Conservation (phyloP, 2,329 filamentous ascomycete genomes). For the Penicillium corylophilum region DNA sequence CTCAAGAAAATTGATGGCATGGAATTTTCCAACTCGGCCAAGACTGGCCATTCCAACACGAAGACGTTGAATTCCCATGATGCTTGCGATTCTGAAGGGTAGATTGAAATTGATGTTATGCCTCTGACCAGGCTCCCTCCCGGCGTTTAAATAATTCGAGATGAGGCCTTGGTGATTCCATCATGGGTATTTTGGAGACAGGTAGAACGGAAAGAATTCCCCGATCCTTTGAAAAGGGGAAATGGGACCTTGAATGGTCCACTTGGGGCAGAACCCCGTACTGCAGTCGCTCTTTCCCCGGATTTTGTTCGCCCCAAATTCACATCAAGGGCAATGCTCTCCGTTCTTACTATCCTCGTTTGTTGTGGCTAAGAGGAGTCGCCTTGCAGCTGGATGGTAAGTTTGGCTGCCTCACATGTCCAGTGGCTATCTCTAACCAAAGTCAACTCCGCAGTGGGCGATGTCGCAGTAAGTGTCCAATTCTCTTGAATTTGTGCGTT, state of each 20-base stretch:
- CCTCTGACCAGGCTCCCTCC: background rate
- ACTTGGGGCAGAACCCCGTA: too few species aligned
- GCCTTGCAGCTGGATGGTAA: conserved; percentile 25
- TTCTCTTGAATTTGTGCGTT: too few species aligned
- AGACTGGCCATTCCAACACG: conserved; percentile 49
- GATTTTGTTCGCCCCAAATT: background rate
- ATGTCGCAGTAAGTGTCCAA: conserved; percentile 22
- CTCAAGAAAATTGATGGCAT: conserved; percentile 49
- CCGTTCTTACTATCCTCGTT: conserved; percentile 18
- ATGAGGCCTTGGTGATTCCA: background rate
- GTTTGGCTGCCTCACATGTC: background rate
- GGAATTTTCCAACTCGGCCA: conserved; percentile 50
- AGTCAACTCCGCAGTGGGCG: conserved; percentile 17
- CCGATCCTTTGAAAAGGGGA: background rate
- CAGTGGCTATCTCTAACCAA: background rate
- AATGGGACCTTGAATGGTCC: background rate
- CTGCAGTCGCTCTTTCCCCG: background rate
- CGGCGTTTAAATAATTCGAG: conserved; percentile 12
- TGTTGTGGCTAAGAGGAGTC: conserved; percentile 14
- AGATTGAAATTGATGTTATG: background rate
- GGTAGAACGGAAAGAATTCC: conserved; percentile 14
- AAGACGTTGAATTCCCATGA: conserved; percentile 33
- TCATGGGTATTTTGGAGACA: too few species aligned
- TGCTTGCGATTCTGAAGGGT: background rate
- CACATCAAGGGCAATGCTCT: conserved; percentile 17